Base-by-base conservation (phyloP, 2,329 filamentous ascomycete species). In the Phaeosphaeria sp. region DNA sequence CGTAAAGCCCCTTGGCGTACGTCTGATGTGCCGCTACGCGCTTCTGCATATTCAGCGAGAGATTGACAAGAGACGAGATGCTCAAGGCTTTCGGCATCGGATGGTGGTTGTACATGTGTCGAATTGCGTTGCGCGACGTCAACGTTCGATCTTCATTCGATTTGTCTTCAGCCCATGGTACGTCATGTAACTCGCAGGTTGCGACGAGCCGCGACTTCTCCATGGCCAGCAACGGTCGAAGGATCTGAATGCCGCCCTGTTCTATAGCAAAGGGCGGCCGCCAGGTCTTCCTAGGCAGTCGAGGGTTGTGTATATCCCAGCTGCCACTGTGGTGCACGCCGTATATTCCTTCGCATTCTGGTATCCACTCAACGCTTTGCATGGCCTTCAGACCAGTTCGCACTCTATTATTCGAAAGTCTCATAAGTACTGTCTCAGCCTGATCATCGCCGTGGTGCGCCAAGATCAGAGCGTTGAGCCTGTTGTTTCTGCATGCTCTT, bases 401-500 rank as follows among this genome's bases (percentile, higher is more conserved):
- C 2, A 85, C 80, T 67, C 92, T 90, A 0, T 89, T 88, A 2
- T 82, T 81, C 9, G 89, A 77, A 36, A 98, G 77, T 43, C 95
- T 86, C 88, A 93, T 90, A 49, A 98, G 78, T 3, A 96, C 83
- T 0, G 93, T 97, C 79, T 99, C 95, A 55, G 93, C 90, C 71
- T 95, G 92, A 69, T 99, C 95, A 69, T 97, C 93, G 60, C 85
- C 82, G 73, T 99, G 95, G 72, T 99, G 95, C 3, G 89, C 95
- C 25, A 96, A 80, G 41, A 97, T 84, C 1, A 98, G 74, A 20
- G 86, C 85, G 4, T 76, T 78, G 3, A 90, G 85, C 0, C 78
- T 72, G 6, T 79, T 65, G 1, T 78, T 73, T 17, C 76, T 75
- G 72, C 90, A 93, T 7, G 83, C 82, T 15, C 67, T 72, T 0